Evolutionary conservation across 2,329 filamentous ascomycete species (phyloP).

Genomic region (Pseudocercospora cruenta): DNA sequence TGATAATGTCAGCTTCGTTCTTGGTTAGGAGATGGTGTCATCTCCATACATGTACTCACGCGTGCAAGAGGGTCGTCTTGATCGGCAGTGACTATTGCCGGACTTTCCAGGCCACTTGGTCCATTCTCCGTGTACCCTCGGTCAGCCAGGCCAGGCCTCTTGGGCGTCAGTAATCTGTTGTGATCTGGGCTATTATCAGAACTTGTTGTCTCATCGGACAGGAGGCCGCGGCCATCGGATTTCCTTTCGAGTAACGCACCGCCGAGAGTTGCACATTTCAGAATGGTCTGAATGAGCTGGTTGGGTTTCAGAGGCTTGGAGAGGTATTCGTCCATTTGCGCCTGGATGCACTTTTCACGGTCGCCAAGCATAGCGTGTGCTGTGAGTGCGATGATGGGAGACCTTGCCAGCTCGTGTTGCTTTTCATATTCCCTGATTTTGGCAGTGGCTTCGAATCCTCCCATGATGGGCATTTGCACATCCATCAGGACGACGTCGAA

Average conservation of each 20-base stretch:
- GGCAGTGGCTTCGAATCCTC: slow-evolving; percentile 93
- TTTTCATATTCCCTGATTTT: slow-evolving; percentile 96
- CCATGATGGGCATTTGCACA: slow-evolving; percentile 99
- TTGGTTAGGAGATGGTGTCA: neutral
- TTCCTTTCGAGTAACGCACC: slow-evolving; percentile 80
- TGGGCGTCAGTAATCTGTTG: slow-evolving; percentile 32
- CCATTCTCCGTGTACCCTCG: slow-evolving; percentile 73
- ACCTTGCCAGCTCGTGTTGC: slow-evolving; percentile 75
- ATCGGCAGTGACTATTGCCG: slow-evolving; percentile 63
- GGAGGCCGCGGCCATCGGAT: slow-evolving; percentile 44
- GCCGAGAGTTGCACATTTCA: slow-evolving; percentile 93
- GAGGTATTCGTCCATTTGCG: slow-evolving; percentile 98
- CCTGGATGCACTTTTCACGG: slow-evolving; percentile 95
- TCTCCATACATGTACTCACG: slow-evolving; percentile 46
- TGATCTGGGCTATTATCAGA: slow-evolving; percentile 32
- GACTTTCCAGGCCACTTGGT: slow-evolving; percentile 64
- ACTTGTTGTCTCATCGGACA: slow-evolving; percentile 31
- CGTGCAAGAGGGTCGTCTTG: slow-evolving; percentile 63
- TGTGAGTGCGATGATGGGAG: slow-evolving; percentile 94
- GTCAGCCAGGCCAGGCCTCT: slow-evolving; percentile 60
- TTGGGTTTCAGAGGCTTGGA: slow-evolving; percentile 97
- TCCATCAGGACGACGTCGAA: slow-evolving; percentile 99
- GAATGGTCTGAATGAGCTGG: slow-evolving; percentile 94
- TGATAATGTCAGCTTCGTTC: neutral
- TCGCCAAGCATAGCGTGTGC: slow-evolving; percentile 99